Base-by-base conservation (phyloP, 306 rosid species). In the Calophaca sinica region DNA sequence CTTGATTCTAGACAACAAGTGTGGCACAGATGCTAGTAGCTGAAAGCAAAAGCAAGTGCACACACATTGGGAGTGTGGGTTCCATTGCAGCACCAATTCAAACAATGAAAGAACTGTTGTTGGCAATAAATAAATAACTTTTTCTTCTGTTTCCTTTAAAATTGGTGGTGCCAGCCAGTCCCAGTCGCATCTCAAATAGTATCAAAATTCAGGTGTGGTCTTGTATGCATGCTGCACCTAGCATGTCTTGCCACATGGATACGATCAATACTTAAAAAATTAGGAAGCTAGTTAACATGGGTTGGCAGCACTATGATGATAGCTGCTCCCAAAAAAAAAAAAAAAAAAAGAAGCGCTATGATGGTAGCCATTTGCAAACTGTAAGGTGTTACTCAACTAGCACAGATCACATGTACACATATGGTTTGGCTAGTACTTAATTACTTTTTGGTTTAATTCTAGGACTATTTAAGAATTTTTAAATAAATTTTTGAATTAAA, bases 1-100 rank as follows among this genome's bases (percentile, higher is more conserved):
- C 42, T 39, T n/a, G 79, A 79, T 70, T 64, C 73, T 36, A 60
- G 75, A 73, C 63, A 72, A 57, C 6, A 39, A n/a, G 58, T 26
- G 2, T 52, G 70, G 78, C 44, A 73, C 71, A 79, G 3, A 83
- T 68, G 44, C 26, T 33, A 4, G 48, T 13, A 31, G 42, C 33
- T 42, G 72, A 38, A 42, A 52, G 31, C 39, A 38, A 61, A 48
- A 45, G 35, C 9, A 62, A 49, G 57, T 50, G 29, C 28, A 38
- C 9, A 3, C 64, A 48, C 29, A 57, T 50, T 35, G 64, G 74
- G 68, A 28, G 52, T 4, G 71, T 51, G 71, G 60, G 67, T 42
- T 62, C 59, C 82, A 62, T 46, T 52, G 60, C 14, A 15, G 2
- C 28, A 14, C 11, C 9, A 14, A 50, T 64, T 50, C 82, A 52